Evolutionary conservation across 1,284 basidiomycete genomes (phyloP), one percentile per base, ranked within the genome.

Genomic region (Cryptococcus floricola): DNA sequence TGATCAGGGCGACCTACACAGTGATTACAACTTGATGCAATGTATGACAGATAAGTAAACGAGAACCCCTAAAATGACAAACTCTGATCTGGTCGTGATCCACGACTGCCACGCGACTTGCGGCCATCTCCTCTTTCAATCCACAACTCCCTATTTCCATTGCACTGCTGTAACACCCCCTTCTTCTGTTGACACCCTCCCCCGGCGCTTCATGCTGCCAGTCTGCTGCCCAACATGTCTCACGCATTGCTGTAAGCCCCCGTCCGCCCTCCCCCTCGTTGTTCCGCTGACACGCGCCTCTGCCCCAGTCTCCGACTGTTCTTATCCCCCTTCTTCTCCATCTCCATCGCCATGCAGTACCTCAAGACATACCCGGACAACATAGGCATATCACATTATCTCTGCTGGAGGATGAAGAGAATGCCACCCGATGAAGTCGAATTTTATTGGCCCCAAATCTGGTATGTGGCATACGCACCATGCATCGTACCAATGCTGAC

Each of bases 401-500:
- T 97, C 60, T 91, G 92, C 48, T 82, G 85, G 58, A 83, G 92
- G 61, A 85, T 97, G 70, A 82, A 83, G 61, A 83, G 85, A 56
- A 84, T 93, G 70, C 85, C 88, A 60, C 83, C 84, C 18, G 81
- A 86, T 54, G 91, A 97, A 64, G 81, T 97, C 56, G 85, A 88
- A 68, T 93, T 95, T 76, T 91, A 95, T 66, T 97, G 94, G 93
- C 91, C 92, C 19, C 94, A 96, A 75, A 84, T 97, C 75, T 96
- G 91, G 92, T 94, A 68, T 48, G 79, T 67, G 31, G 31, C 31
- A 6, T 34, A 43, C 13, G 43, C n/a, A 18, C 45, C 10, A 18
- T 12, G 34, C 37, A 27, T n/a, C 31, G 16, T 1, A 39, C 28
- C 19, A 34, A 34, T n/a, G 41, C 44, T 52, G 19, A 44, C 18